Percentiles rank a stretch among this genome's conserved stretches.
Conservation (phyloP, 306 rosid genomes). For the Adenanthera pavonina region DNA sequence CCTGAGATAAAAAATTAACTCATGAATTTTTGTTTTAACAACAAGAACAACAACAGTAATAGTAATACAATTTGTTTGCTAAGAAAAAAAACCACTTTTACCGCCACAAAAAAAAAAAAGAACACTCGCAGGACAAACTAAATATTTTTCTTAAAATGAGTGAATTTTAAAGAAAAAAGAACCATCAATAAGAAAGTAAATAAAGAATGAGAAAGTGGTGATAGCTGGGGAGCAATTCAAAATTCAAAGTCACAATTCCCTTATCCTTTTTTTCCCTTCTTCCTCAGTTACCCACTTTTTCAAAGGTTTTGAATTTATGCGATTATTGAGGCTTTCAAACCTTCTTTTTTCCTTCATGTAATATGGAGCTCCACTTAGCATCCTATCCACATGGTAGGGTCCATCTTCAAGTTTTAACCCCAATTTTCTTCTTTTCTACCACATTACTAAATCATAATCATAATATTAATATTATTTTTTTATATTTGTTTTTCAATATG, state of each 20-base stretch:
- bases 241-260: background rate
- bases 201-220: background rate
- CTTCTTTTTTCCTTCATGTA: background rate
- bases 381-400: constrained; percentile 3
- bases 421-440: background rate
- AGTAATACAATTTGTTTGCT: no score
- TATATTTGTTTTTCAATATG: background rate
- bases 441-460: background rate
- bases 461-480: background rate
- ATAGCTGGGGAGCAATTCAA: background rate
- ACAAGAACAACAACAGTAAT: no score
- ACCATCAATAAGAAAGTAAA: background rate
- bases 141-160: no score
- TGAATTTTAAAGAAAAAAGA: background rate
- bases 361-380: background rate
- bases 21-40: no score
- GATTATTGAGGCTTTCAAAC: background rate
- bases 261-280: background rate
- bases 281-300: background rate
- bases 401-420: background rate
- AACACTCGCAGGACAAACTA: no score
- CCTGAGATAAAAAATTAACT: no score
- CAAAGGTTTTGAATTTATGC: constrained; percentile 26
- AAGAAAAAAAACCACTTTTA: no score
- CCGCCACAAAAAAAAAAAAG: no score